phyloP scores from a whole-genome alignment of 176 grass and related monocot species.

The Carex myosuroides region DNA sequence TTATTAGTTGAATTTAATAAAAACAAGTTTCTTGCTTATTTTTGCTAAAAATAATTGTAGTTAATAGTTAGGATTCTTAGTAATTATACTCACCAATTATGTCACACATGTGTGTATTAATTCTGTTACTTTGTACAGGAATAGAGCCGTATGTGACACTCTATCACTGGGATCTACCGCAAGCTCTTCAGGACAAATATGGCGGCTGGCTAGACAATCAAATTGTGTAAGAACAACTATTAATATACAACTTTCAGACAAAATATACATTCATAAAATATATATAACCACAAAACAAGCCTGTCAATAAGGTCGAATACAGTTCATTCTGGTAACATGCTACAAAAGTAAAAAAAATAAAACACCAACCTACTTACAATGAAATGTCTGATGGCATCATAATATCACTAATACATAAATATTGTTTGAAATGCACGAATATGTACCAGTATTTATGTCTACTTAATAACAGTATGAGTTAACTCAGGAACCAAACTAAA shows the following conservation, averaged over 20 bases:
- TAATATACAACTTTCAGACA: background rate
- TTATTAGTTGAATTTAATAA: too few relatives aligned
- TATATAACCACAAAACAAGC: background rate
- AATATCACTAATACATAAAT: background rate
- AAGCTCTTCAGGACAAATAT: constrained; percentile 78
- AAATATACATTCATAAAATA: background rate
- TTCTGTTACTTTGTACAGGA: constrained; percentile 35
- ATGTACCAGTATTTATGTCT: background rate
- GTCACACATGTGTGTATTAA: background rate
- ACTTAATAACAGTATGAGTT: background rate
- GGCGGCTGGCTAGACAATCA: constrained; percentile 66
- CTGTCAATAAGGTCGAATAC: background rate
- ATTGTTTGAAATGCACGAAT: background rate
- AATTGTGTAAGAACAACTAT: constrained; percentile 58
- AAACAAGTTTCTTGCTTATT: background rate
- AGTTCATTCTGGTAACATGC: background rate
- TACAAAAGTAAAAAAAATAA: background rate
- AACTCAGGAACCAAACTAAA: background rate
- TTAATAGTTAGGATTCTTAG: background rate
- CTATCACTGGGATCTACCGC: constrained; percentile 91
- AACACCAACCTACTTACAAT: background rate
- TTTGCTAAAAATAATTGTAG: background rate
- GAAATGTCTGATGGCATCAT: background rate
- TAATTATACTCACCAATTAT: background rate
- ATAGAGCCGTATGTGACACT: constrained; percentile 76